A percentile compares a stretch with the other conserved stretches of the same genome.
Evolutionary conservation across 2,329 filamentous ascomycete species (phyloP).

Genomic region (Trichothecium sympodiale): DNA sequence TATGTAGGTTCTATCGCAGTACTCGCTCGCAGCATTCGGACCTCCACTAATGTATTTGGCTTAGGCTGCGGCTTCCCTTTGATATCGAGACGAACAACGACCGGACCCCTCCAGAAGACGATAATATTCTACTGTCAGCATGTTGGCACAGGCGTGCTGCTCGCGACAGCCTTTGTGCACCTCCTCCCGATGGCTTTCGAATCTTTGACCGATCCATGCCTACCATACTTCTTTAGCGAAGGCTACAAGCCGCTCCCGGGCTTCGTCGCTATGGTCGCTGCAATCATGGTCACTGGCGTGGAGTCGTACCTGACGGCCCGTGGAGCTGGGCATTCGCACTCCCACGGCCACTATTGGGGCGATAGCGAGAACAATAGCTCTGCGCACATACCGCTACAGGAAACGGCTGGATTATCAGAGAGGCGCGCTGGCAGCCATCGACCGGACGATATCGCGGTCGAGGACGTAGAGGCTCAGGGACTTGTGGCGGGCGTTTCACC

Average conservation of each 20-base stretch:
- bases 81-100: constrained; percentile 46
- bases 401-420: constrained; percentile 18
- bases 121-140: constrained; percentile 60
- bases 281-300: constrained; percentile 71
- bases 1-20: constrained; percentile 27
- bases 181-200: constrained; percentile 57
- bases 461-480: constrained; percentile 41
- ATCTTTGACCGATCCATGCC: constrained; percentile 57
- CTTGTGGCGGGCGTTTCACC: constrained; percentile 49
- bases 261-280: constrained; percentile 69
- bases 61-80: constrained; percentile 56
- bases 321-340: constrained; percentile 50
- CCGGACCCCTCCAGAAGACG: constrained; percentile 43
- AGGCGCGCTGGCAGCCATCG: constrained; percentile 27
- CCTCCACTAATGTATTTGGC: neutral
- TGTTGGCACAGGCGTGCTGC: constrained; percentile 74
- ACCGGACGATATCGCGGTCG: constrained; percentile 37
- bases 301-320: constrained; percentile 81
- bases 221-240: constrained; percentile 68
- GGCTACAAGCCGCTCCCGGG: constrained; percentile 73
- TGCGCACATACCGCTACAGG: constrained; percentile 11
- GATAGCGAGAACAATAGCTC: constrained; percentile 26
- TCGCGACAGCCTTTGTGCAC: constrained; percentile 78
- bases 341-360: constrained; percentile 40
- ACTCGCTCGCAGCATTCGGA: neutral